phyloP scores from a whole-genome alignment of 192 early-diverging fungal species.

The Podila horticola region DNA sequence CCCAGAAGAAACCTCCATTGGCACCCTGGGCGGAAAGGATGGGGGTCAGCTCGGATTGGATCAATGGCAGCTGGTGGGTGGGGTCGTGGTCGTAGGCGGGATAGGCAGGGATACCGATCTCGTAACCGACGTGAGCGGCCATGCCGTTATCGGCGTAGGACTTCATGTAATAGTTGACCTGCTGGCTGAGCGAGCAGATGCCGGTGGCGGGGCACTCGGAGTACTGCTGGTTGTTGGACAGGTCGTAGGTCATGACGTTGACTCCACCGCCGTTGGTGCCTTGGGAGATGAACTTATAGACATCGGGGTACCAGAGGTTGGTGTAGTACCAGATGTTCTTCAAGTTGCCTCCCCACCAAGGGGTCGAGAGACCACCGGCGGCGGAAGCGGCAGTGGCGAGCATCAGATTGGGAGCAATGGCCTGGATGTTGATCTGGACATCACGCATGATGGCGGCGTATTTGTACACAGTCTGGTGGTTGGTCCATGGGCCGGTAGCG shows the following conservation, averaged over 20 bases:
- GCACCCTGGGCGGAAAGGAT: conserved; percentile 26
- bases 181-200: conserved; percentile 31
- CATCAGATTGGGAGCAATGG: conserved; percentile 27
- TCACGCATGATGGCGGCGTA: conserved; percentile 45
- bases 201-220: conserved; percentile 36
- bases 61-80: conserved; percentile 41
- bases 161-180: conserved; percentile 51
- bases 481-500: conserved; percentile 37
- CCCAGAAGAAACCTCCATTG: conserved; percentile 52
- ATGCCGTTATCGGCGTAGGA: conserved; percentile 33
- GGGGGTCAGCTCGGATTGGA: conserved; percentile 33
- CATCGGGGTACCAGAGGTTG: conserved; percentile 44
- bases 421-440: conserved; percentile 37
- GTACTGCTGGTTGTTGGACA: conserved; percentile 42
- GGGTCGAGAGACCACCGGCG: conserved; percentile 49
- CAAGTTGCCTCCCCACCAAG: conserved; percentile 52
- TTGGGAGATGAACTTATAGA: conserved; percentile 22
- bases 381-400: conserved; percentile 41
- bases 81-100: conserved; percentile 37
- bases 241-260: conserved; percentile 50
- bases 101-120: conserved; percentile 49
- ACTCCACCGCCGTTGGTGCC: conserved; percentile 32
- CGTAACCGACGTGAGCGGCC: conserved; percentile 40
- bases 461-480: conserved; percentile 51
- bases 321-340: conserved; percentile 54